phyloP scores from a whole-genome alignment of 2,329 filamentous ascomycete species.

The Penicillium decumbens region DNA sequence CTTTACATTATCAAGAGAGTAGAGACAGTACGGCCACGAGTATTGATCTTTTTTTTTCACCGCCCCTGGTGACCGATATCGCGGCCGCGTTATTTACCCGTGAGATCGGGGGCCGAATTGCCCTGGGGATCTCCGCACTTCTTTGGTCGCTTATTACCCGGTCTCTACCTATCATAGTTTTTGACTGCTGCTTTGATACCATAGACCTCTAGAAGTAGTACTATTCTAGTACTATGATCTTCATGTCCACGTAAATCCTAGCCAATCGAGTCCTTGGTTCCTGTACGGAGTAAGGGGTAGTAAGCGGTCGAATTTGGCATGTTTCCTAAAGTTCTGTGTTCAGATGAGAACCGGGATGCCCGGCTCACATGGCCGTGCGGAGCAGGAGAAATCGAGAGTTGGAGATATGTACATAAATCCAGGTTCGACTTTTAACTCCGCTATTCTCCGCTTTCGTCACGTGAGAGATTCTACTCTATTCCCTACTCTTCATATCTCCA shows the following conservation, averaged over 20 bases:
- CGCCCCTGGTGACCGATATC: conserved; percentile 2
- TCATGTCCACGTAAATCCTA: not conserved
- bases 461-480: no score
- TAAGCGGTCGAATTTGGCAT: conserved; percentile 13
- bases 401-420: no score
- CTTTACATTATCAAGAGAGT: no score
- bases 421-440: no score
- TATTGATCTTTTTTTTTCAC: conserved; percentile 17
- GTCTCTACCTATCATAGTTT: not conserved
- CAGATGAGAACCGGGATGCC: conserved; percentile 19
- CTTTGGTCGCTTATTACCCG: not conserved
- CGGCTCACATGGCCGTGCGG: conserved; percentile 5
- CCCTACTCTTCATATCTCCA: no score
- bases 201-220: not conserved
- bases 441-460: no score
- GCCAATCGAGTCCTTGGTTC: not conserved
- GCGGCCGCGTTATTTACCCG: conserved; percentile 17
- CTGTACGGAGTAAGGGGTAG: conserved; percentile 1
- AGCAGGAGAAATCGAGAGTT: no score
- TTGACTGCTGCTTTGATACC: not conserved
- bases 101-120: conserved; percentile 13
- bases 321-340: not conserved
- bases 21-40: conserved; percentile 3
- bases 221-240: not conserved
- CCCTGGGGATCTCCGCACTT: conserved; percentile 9